A percentile compares a stretch with the other conserved stretches of the same genome.
These are phyloP conservation scores for Thuja plicata DNA, from an alignment of 83 land plant genomes.

Conservation along the genomic window DNA sequence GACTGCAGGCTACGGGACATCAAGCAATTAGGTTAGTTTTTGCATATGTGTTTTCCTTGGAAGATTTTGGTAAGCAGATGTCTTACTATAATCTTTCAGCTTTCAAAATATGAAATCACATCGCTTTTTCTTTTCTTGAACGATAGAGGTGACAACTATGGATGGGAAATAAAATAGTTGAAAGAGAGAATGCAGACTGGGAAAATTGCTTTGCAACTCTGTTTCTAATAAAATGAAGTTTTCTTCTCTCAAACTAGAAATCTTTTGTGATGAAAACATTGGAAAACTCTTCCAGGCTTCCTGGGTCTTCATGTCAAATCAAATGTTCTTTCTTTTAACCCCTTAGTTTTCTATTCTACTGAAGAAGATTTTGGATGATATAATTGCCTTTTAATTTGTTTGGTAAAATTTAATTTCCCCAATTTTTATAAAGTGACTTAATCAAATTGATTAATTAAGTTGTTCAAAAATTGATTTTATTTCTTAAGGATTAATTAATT, in stretches of 20 bases:
- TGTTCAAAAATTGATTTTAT: no score
- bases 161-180: not conserved
- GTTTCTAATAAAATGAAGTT: not conserved
- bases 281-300: not conserved
- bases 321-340: not conserved
- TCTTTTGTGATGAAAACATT: not conserved
- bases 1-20: conserved; percentile 86
- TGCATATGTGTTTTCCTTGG: not conserved
- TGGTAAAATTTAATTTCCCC: not conserved
- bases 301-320: not conserved
- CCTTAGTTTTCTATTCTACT: not conserved
- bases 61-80: not conserved
- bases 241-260: not conserved
- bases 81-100: not conserved
- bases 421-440: no score
- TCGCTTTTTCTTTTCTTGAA: not conserved
- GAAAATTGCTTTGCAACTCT: not conserved
- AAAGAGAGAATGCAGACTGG: not conserved
- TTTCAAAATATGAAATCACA: not conserved
- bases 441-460: no score
- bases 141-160: not conserved
- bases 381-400: not conserved
- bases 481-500: no score
- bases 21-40: conserved; percentile 75
- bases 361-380: not conserved